These are phyloP conservation scores for Crithidia bombi DNA, from an alignment of 208 protist species.

Conservation along the genomic window DNA sequence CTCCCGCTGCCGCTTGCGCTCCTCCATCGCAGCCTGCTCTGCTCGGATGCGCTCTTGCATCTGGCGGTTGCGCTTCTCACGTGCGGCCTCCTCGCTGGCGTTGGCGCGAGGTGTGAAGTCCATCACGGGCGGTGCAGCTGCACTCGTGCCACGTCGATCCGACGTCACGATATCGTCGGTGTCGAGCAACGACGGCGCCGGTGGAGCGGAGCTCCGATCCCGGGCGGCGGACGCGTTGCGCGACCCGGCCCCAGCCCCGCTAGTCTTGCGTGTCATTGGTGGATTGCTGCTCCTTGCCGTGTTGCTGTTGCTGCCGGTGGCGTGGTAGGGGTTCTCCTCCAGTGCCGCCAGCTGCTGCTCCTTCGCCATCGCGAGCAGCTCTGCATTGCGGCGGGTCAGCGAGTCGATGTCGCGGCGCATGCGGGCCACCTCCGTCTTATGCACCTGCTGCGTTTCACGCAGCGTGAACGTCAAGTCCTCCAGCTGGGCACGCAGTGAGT, in stretches of 20 bases:
- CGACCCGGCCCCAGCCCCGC: constrained; percentile 4
- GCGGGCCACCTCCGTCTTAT: constrained; percentile 74
- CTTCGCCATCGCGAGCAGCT: constrained; percentile 77
- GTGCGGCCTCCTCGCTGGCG: constrained; percentile 35
- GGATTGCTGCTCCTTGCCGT: not conserved
- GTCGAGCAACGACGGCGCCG: not conserved
- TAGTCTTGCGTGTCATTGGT: not conserved
- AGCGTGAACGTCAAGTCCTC: constrained; percentile 76
- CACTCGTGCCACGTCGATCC: not conserved
- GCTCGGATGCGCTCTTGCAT: constrained; percentile 47
- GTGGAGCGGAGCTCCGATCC: constrained; percentile 2
- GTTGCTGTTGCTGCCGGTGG: constrained; percentile 1
- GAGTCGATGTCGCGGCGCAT: constrained; percentile 85
- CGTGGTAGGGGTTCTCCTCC: constrained; percentile 9
- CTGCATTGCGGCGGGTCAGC: constrained; percentile 80
- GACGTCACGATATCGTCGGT: not conserved
- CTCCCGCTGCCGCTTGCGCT: constrained; percentile 39
- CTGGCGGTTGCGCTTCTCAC: constrained; percentile 41
- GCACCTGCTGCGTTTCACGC: constrained; percentile 66
- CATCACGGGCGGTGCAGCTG: constrained; percentile 34
- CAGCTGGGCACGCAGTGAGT: constrained; percentile 75
- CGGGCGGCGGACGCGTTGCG: constrained; percentile 9
- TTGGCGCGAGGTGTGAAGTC: constrained; percentile 49
- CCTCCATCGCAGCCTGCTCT: constrained; percentile 49
- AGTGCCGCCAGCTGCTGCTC: constrained; percentile 71